Evolutionary conservation across 2,329 filamentous ascomycete species (phyloP).

Genomic region (Fusarium dimerum): DNA sequence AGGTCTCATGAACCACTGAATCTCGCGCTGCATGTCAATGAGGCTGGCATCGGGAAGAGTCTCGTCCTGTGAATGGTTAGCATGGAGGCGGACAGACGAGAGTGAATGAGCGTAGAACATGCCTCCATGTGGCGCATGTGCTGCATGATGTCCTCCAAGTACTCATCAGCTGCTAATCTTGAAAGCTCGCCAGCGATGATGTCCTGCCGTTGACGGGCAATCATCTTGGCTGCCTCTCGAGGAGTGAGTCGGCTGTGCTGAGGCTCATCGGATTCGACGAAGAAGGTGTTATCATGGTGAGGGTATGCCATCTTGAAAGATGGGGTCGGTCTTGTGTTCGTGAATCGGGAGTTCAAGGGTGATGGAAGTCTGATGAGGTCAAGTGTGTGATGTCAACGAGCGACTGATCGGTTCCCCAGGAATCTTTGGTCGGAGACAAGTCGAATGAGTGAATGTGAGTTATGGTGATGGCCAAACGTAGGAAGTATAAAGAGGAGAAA

Average conservation of each 20-base stretch:
- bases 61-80: slow-evolving; percentile 58
- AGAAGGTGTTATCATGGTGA: slow-evolving; percentile 49
- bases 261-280: slow-evolving; percentile 57
- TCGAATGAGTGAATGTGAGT: slow-evolving; percentile 31
- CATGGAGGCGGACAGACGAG: neutral
- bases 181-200: slow-evolving; percentile 89
- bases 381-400: slow-evolving; percentile 35
- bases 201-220: slow-evolving; percentile 82
- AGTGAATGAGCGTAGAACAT: slow-evolving; percentile 27
- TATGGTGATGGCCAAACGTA: too few species aligned
- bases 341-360: slow-evolving; percentile 8
- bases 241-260: slow-evolving; percentile 61
- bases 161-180: slow-evolving; percentile 80
- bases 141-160: slow-evolving; percentile 89
- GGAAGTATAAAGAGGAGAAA: too few species aligned
- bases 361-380: neutral
- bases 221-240: slow-evolving; percentile 74
- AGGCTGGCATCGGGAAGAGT: slow-evolving; percentile 95
- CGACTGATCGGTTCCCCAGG: slow-evolving; percentile 53
- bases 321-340: slow-evolving; percentile 16
- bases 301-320: slow-evolving; percentile 49
- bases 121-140: slow-evolving; percentile 97
- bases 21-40: slow-evolving; percentile 98
- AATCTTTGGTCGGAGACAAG: slow-evolving; percentile 47
- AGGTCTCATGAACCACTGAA: slow-evolving; percentile 99